These are phyloP conservation scores for Neltuma alba DNA, from an alignment of 306 rosid species.

Conservation along the genomic window DNA sequence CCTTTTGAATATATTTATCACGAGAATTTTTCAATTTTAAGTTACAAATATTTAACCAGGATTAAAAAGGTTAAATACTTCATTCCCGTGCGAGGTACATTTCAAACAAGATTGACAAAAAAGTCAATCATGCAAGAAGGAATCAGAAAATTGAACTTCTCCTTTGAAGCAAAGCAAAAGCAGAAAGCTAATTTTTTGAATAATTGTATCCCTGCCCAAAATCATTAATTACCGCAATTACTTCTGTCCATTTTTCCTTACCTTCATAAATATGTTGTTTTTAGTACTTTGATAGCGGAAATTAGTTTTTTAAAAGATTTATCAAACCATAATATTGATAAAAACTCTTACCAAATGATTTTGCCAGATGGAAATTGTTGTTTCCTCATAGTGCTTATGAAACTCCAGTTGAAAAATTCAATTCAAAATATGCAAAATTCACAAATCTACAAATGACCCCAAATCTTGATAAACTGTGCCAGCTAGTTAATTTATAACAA, in stretches of 20 bases:
- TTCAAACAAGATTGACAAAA: not conserved
- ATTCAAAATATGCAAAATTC: not conserved
- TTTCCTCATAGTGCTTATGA: not conserved
- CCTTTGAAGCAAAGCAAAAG: not conserved
- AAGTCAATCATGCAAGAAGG: not conserved
- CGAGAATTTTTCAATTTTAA: not conserved
- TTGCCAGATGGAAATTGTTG: not conserved
- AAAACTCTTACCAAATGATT: not conserved
- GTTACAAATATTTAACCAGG: constrained; percentile 19
- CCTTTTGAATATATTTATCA: constrained; percentile 16
- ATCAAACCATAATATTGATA: not conserved
- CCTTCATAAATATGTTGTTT: not conserved
- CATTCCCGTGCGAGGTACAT: constrained; percentile 23
- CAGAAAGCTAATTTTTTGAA: not conserved
- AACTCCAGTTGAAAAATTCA: not conserved
- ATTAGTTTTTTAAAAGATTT: not conserved
- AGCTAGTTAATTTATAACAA: constrained; percentile 8
- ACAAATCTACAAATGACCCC: not conserved
- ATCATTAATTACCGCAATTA: not conserved
- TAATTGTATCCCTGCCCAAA: not conserved
- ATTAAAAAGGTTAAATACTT: constrained; percentile 2
- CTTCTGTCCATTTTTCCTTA: not conserved
- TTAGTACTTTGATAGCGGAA: not conserved
- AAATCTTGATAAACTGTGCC: not conserved
- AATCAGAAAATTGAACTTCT: not conserved